phyloP scores from a whole-genome alignment of 2,329 filamentous ascomycete species.

The Diaporthe sp. region DNA sequence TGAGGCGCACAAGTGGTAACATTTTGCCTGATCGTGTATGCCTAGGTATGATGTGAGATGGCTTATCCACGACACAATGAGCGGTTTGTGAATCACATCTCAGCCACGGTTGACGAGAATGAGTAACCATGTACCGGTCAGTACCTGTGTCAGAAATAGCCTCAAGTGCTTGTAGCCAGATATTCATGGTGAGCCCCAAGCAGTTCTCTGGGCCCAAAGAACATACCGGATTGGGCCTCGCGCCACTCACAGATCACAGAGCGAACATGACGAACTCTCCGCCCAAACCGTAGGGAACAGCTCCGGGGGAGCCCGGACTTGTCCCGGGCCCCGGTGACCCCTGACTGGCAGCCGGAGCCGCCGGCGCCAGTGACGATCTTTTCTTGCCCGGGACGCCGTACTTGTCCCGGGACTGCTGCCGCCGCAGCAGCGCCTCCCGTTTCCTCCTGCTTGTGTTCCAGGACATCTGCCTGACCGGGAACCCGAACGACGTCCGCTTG shows the following conservation, averaged over 20 bases:
- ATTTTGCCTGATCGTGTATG: too few relatives aligned
- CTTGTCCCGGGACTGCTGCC: neutral
- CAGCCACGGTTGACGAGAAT: too few relatives aligned
- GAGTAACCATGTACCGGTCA: too few relatives aligned
- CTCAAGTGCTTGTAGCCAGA: neutral
- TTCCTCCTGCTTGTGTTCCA: conserved; percentile 19
- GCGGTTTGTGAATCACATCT: too few relatives aligned
- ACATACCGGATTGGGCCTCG: neutral
- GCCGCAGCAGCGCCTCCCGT: conserved; percentile 7
- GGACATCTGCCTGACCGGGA: conserved; percentile 18
- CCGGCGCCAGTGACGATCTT: neutral
- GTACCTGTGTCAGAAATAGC: too few relatives aligned
- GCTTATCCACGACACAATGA: too few relatives aligned
- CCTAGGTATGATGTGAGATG: too few relatives aligned
- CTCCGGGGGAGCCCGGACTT: neutral
- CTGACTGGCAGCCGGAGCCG: neutral
- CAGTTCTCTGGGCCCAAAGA: neutral
- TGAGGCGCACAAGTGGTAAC: too few relatives aligned
- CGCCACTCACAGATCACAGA: neutral
- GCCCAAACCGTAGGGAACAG: neutral
- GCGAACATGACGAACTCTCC: conserved; percentile 12
- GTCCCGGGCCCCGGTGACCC: neutral
- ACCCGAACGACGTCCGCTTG: conserved; percentile 16
- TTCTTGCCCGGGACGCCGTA: neutral
- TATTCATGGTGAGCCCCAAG: too few relatives aligned